Percentiles rank a stretch among this genome's conserved stretches.
Evolutionary conservation across 2,329 filamentous ascomycete species (phyloP).

Genomic region (Trichoderma asperellum): DNA sequence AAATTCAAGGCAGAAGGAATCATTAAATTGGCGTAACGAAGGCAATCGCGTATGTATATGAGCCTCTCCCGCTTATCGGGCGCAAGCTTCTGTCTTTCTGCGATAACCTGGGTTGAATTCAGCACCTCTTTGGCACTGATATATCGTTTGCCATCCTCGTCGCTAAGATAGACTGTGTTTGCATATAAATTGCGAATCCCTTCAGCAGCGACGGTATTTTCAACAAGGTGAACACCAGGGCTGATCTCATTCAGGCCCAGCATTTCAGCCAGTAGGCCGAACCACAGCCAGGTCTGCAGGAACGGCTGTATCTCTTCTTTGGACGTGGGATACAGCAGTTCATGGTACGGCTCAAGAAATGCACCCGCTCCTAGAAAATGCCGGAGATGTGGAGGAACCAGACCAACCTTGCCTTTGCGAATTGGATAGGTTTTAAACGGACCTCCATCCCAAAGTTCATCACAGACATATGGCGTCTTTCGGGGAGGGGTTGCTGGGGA

Average conservation of each 20-base stretch:
- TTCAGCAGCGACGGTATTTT: slow-evolving; percentile 16
- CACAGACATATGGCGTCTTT: slow-evolving; percentile 35
- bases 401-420: slow-evolving; percentile 29
- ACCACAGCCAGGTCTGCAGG: slow-evolving; percentile 43
- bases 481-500: slow-evolving; percentile 30
- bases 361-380: background rate
- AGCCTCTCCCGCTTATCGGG: slow-evolving; percentile 29
- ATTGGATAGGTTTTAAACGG: slow-evolving; percentile 36
- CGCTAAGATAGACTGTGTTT: slow-evolving; percentile 14
- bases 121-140: slow-evolving; percentile 26
- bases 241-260: slow-evolving; percentile 35
- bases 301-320: slow-evolving; percentile 35
- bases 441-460: slow-evolving; percentile 36
- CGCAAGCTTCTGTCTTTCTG: slow-evolving; percentile 27
- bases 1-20: slow-evolving; percentile 33
- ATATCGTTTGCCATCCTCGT: slow-evolving; percentile 17
- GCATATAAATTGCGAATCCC: slow-evolving; percentile 31
- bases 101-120: slow-evolving; percentile 10
- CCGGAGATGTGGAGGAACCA: slow-evolving; percentile 27
- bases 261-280: slow-evolving; percentile 40
- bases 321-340: slow-evolving; percentile 33
- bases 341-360: slow-evolving; percentile 26
- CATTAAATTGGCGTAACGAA: slow-evolving; percentile 29
- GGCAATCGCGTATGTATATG: slow-evolving; percentile 32
- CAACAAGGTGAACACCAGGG: slow-evolving; percentile 29